These are phyloP conservation scores for Pythium insidiosum DNA, from an alignment of 352 stramenopile species.

Conservation along the genomic window DNA sequence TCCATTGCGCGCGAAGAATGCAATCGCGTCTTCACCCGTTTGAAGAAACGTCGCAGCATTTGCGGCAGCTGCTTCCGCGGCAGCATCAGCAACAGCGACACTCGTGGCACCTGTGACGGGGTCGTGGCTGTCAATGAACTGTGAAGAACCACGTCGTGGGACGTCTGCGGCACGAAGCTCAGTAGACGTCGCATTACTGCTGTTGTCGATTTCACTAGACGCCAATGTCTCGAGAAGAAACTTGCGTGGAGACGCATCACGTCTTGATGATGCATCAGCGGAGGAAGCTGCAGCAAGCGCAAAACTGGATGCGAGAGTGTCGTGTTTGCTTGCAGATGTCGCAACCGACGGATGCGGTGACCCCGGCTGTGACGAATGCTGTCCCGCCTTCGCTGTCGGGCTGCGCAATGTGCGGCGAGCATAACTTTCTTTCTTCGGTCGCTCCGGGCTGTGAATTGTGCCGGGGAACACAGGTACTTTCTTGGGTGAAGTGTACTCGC, in stretches of 20 bases:
- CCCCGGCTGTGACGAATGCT: not conserved
- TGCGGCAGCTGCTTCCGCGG: conserved; percentile 40
- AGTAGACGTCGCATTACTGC: too few species aligned
- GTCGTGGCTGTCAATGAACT: conserved; percentile 42
- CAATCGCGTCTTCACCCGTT: conserved; percentile 88
- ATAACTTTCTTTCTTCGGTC: conserved; percentile 22
- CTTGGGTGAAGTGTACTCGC: conserved; percentile 69
- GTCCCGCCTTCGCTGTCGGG: conserved; percentile 14
- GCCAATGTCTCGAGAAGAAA: conserved; percentile 23
- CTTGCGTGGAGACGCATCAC: conserved; percentile 50
- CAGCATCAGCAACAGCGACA: conserved; percentile 26
- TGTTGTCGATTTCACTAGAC: conserved; percentile 9
- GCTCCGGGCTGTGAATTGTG: conserved; percentile 48
- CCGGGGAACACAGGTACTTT: conserved; percentile 69
- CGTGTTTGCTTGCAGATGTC: not conserved
- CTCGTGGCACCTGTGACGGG: conserved; percentile 28
- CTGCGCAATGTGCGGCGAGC: conserved; percentile 6
- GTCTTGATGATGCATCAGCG: conserved; percentile 24
- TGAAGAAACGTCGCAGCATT: conserved; percentile 49
- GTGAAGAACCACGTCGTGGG: conserved; percentile 10
- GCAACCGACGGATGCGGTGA: not conserved
- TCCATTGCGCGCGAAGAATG: conserved; percentile 91
- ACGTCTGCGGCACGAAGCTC: too few species aligned
- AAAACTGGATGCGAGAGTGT: too few species aligned
- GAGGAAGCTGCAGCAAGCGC: not conserved